Base-by-base conservation (phyloP, 2,329 filamentous ascomycete species). In the Magnaporthales sp. region DNA sequence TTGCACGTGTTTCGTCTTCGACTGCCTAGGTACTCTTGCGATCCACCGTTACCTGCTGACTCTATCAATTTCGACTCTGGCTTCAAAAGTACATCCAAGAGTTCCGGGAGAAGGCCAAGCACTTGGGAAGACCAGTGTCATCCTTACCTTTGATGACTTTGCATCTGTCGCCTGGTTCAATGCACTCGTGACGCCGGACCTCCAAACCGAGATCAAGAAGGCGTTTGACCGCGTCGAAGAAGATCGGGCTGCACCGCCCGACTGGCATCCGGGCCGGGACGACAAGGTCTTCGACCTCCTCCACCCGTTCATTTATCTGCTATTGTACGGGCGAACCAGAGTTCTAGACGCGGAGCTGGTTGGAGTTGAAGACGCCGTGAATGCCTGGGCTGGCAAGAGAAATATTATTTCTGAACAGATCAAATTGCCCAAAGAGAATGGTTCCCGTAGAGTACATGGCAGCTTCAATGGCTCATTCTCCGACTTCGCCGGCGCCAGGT, bases 221-320 rank as follows among this genome's bases (percentile, higher is more conserved):
- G 78, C 77, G 4, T 79, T 82, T 51, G 71, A 73, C n/a, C 64
- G 27, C 31, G 76, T 89, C 2, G 78, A 84, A 67, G 72, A 78
- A 22, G 77, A 82, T 2, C 79, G 80, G 4, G 24, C 31, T 6
- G 31, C 31, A 10, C 10, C 30, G 3, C 22, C 22, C 4, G 85
- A 87, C 73, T 89, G 81, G 80, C 84, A 89, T 73, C 86, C 85
- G 0, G 75, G 79, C 5, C 83, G 81, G 0, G 73, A 84, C 64
- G 73, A 79, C 1, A 80, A 78, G 70, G 84, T 89, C 1, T 80
- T 84, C 4, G 82, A 89, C 71, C 75, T 89, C 3, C 79, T 89
- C n/a, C 81, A 89, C 69, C 85, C 86, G 4, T 88, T 84, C 2
- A 75, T 88, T 67, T 88, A 82, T 68, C 85, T 85, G 0, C 74